phyloP scores from a whole-genome alignment of 805 yeast genomes.

The Priceomyces fermenticarens region DNA sequence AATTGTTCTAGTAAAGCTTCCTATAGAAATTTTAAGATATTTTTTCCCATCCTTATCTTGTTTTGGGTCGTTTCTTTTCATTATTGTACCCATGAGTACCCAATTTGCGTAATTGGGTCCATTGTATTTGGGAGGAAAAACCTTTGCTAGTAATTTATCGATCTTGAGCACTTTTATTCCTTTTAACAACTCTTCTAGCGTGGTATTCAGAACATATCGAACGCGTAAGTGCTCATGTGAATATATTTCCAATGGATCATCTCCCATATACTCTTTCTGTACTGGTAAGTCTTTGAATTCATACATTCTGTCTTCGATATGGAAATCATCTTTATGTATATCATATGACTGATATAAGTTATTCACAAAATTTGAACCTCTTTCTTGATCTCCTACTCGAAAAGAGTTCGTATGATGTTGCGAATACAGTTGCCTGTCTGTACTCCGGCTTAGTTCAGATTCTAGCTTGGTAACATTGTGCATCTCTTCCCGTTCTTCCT shows the following conservation, averaged over 20 bases:
- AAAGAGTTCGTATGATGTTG: too few relatives aligned
- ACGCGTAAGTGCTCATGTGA: conserved; percentile 22
- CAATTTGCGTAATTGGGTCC: conserved; percentile 76
- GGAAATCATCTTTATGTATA: conserved; percentile 15
- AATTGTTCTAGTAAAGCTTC: conserved; percentile 63
- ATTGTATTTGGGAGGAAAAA: conserved; percentile 62
- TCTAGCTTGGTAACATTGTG: neutral
- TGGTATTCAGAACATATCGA: conserved; percentile 42
- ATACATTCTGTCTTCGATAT: conserved; percentile 17
- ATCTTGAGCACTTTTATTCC: conserved; percentile 57
- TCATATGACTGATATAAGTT: conserved; percentile 15
- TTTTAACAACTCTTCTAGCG: conserved; percentile 36
- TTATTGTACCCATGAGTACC: conserved; percentile 72
- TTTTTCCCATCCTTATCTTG: conserved; percentile 35
- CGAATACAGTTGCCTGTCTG: too few relatives aligned
- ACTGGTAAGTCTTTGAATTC: conserved; percentile 17
- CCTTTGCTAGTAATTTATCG: conserved; percentile 59
- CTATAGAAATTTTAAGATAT: conserved; percentile 59
- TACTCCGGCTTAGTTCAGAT: conserved; percentile 1
- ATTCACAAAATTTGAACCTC: conserved; percentile 14
- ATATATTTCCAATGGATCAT: conserved; percentile 21
- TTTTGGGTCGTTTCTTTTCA: conserved; percentile 53
- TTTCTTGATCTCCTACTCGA: too few relatives aligned
- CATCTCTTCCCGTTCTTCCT: neutral
- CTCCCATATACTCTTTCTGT: conserved; percentile 7